Percentiles rank a stretch among this genome's conserved stretches.
Evolutionary conservation across 2,329 filamentous ascomycete genomes (phyloP).

Genomic region (Neocatenulostroma microsporum): DNA sequence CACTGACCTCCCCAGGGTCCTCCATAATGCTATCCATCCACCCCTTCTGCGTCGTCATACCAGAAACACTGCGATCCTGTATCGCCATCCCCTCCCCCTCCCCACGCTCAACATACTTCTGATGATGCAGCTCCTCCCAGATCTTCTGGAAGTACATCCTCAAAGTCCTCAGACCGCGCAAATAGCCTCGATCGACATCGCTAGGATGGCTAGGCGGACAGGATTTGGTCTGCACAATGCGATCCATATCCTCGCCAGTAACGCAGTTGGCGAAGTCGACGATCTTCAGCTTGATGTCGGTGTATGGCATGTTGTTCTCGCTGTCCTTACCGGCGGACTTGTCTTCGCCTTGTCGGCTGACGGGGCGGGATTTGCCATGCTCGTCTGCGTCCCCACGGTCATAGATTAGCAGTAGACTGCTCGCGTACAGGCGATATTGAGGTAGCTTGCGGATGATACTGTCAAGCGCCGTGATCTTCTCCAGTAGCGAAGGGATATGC

Average conservation of each 20-base stretch:
- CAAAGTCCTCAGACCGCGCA: conserved; percentile 73
- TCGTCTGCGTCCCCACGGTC: conserved; percentile 65
- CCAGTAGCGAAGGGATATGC: conserved; percentile 79
- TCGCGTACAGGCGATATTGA: conserved; percentile 91
- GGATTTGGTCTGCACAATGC: conserved; percentile 28
- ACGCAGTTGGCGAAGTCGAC: conserved; percentile 98
- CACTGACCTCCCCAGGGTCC: conserved; percentile 21
- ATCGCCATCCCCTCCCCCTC: conserved; percentile 31
- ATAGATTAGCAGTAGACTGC: conserved; percentile 90
- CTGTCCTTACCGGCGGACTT: background rate
- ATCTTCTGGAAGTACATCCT: conserved; percentile 81
- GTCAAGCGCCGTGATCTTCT: conserved; percentile 76
- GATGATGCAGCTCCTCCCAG: conserved; percentile 58
- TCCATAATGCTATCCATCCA: conserved; percentile 21
- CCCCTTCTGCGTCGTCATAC: conserved; percentile 19
- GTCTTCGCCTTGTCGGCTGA: conserved; percentile 6
- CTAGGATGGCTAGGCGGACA: conserved; percentile 77
- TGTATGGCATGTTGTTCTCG: conserved; percentile 14
- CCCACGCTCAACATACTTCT: conserved; percentile 25
- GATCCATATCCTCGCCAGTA: conserved; percentile 68
- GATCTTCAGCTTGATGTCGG: conserved; percentile 79
- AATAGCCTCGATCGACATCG: conserved; percentile 78
- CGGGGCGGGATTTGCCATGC: conserved; percentile 32
- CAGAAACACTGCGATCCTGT: conserved; percentile 19
- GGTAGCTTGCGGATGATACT: conserved; percentile 70